A percentile compares a stretch with the other conserved stretches of the same genome.
These are phyloP conservation scores for Diophrys sp. DNA, from an alignment of 73 alveolate species.

Conservation along the genomic window DNA sequence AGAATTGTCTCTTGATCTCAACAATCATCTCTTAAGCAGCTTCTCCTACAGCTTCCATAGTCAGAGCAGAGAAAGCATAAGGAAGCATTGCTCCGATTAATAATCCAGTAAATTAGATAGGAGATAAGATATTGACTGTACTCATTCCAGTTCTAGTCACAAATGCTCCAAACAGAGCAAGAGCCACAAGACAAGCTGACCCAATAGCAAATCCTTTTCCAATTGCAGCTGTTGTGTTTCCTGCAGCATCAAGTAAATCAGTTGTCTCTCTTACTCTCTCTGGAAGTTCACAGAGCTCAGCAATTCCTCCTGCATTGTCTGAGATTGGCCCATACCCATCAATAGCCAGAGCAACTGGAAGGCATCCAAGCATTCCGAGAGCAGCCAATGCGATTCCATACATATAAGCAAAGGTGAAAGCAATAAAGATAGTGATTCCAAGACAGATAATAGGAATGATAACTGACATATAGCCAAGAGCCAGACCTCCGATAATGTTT, in stretches of 20 bases:
- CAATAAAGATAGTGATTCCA: conserved; percentile 66
- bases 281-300: conserved; percentile 71
- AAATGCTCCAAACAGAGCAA: conserved; percentile 79
- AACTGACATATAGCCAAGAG: conserved; percentile 86
- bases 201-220: conserved; percentile 86
- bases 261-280: conserved; percentile 65
- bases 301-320: conserved; percentile 84
- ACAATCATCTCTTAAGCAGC: conserved; percentile 76
- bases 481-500: conserved; percentile 90
- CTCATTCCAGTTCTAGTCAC: conserved; percentile 66
- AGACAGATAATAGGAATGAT: conserved; percentile 79
- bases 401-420: conserved; percentile 70
- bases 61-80: conserved; percentile 76
- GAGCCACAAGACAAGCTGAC: conserved; percentile 75
- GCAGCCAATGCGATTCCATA: conserved; percentile 96
- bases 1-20: conserved; percentile 49
- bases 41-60: conserved; percentile 76
- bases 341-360: conserved; percentile 86
- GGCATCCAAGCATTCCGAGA: conserved; percentile 92
- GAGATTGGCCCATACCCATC: conserved; percentile 87
- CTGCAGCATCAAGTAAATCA: conserved; percentile 77
- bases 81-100: conserved; percentile 93
- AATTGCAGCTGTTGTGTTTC: conserved; percentile 81
- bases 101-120: conserved; percentile 79
- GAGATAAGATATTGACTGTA: conserved; percentile 72